Evolutionary conservation across 768 basidiomycete genomes (phyloP).

Genomic region (Boletus huronensis): DNA sequence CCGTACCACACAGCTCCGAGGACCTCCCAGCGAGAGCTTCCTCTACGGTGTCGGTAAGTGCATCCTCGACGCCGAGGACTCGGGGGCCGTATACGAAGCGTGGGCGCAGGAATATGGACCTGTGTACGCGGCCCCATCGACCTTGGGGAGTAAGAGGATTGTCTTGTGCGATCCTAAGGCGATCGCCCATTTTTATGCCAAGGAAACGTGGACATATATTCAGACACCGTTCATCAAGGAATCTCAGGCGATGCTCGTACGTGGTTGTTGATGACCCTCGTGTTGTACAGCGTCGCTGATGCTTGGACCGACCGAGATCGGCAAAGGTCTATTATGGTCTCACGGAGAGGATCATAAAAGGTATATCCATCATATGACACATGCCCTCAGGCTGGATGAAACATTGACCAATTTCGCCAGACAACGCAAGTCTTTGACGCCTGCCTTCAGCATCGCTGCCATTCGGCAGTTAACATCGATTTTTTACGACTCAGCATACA

Average conservation of each 20-base stretch:
- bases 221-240: slow-evolving; percentile 34
- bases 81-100: slow-evolving; percentile 14
- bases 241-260: slow-evolving; percentile 26
- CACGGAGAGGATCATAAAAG: slow-evolving; percentile 46
- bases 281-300: background rate
- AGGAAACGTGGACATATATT: slow-evolving; percentile 35
- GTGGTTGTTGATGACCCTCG: background rate
- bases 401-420: slow-evolving; percentile 8
- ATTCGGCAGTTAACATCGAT: slow-evolving; percentile 35
- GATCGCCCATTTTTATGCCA: slow-evolving; percentile 14
- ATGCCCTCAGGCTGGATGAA: background rate
- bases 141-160: slow-evolving; percentile 9
- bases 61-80: background rate
- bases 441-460: slow-evolving; percentile 38
- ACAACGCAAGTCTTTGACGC: slow-evolving; percentile 36
- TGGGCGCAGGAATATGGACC: slow-evolving; percentile 24
- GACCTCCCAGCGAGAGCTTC: too few relatives aligned
- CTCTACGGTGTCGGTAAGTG: slow-evolving; percentile 17
- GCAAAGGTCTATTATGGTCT: slow-evolving; percentile 29
- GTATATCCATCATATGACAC: slow-evolving; percentile 16
- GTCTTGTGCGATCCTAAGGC: slow-evolving; percentile 41
- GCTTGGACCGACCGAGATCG: slow-evolving; percentile 5
- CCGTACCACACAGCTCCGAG: slow-evolving; percentile 14
- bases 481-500: slow-evolving; percentile 37
- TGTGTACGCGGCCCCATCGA: slow-evolving; percentile 13